A percentile compares a stretch with the other conserved stretches of the same genome.
Evolutionary conservation across 2,329 filamentous ascomycete species (phyloP).

Genomic region (Pseudovirgaria hyperparasitica): DNA sequence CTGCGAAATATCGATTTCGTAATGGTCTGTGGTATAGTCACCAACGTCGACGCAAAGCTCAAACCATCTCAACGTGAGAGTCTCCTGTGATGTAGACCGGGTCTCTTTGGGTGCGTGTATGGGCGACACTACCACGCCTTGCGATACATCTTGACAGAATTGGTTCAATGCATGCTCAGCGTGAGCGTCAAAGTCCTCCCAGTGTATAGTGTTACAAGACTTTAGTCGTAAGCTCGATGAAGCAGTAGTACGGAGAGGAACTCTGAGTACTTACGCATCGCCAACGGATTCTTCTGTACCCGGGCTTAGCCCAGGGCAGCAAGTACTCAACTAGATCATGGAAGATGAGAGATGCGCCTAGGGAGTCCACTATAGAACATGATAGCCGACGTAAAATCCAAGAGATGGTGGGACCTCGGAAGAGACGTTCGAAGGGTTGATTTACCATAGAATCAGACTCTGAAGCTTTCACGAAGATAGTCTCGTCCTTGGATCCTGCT

Average conservation of each 20-base stretch:
- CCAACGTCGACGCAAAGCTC: conserved; percentile 4
- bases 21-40: conserved; percentile 4
- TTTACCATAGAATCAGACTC: too few relatives aligned
- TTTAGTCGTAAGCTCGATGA: not conserved
- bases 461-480: too few relatives aligned
- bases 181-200: conserved; percentile 1
- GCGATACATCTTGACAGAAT: not conserved
- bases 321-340: conserved; percentile 1
- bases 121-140: not conserved
- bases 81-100: conserved; percentile 1
- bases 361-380: not conserved
- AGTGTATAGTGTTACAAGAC: conserved; percentile 2
- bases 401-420: too few relatives aligned
- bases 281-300: conserved; percentile 1
- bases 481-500: too few relatives aligned
- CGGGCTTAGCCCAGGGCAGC: not conserved
- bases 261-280: conserved; percentile 1
- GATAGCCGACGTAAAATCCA: too few relatives aligned
- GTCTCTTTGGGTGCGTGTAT: too few relatives aligned
- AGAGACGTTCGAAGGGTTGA: too few relatives aligned
- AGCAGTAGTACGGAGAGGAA: not conserved
- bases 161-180: conserved; percentile 1
- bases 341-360: conserved; percentile 1
- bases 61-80: conserved; percentile 2
- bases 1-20: conserved; percentile 5